These are phyloP conservation scores for Nitzschia sp. DNA, from an alignment of 108 stramenopile genomes.

Conservation along the genomic window DNA sequence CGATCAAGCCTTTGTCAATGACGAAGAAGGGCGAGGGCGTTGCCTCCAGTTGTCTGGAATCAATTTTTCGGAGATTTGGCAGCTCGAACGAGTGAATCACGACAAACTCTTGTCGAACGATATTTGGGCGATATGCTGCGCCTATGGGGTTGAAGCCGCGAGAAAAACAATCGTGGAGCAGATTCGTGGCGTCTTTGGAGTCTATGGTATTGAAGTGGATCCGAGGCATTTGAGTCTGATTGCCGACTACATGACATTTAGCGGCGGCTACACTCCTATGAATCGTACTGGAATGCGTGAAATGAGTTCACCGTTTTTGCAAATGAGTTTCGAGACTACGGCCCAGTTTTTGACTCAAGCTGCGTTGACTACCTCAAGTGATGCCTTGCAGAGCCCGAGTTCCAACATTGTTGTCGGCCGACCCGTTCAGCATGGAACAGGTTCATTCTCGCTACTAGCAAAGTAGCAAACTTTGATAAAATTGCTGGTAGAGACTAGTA, in stretches of 20 bases:
- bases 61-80: conserved; percentile 94
- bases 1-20: conserved; percentile 81
- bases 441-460: conserved; percentile 75
- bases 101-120: conserved; percentile 90
- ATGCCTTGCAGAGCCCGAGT: conserved; percentile 86
- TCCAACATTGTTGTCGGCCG: conserved; percentile 94
- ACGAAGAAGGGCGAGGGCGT: conserved; percentile 81
- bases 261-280: conserved; percentile 95
- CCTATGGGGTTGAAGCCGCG: conserved; percentile 98
- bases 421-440: conserved; percentile 92
- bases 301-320: conserved; percentile 89
- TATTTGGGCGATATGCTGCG: conserved; percentile 87
- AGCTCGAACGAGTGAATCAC: conserved; percentile 85
- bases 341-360: conserved; percentile 94
- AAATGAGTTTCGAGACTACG: conserved; percentile 99
- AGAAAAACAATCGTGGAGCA: conserved; percentile 93
- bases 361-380: conserved; percentile 70
- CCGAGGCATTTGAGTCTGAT: conserved; percentile 96
- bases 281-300: conserved; percentile 96
- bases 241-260: conserved; percentile 99
- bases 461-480: too few species aligned
- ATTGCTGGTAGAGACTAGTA: too few species aligned
- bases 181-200: conserved; percentile 97
- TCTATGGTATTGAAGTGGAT: conserved; percentile 98
- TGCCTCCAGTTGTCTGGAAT: conserved; percentile 95